phyloP scores from a whole-genome alignment of 805 yeast genomes.

The Saturnispora sanitii region DNA sequence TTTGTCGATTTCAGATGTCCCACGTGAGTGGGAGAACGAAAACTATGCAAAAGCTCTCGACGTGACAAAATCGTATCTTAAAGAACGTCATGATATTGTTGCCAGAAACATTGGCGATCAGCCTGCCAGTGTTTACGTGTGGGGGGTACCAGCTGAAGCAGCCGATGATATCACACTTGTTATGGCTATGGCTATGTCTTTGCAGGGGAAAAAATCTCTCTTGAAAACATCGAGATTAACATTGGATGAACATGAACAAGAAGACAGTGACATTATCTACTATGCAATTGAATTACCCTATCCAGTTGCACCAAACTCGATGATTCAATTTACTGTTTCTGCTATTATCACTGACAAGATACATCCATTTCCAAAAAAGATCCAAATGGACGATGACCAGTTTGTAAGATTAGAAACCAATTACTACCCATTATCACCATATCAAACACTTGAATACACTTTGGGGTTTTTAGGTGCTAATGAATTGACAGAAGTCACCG shows the following conservation, averaged over 20 bases:
- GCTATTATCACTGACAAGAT: slow-evolving; percentile 39
- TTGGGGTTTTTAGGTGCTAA: slow-evolving; percentile 33
- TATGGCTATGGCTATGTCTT: slow-evolving; percentile 16
- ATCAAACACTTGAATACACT: slow-evolving; percentile 41
- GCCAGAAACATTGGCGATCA: slow-evolving; percentile 47
- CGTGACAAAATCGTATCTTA: slow-evolving; percentile 53
- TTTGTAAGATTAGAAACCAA: slow-evolving; percentile 39
- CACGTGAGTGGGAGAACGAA: slow-evolving; percentile 42
- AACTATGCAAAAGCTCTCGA: slow-evolving; percentile 52
- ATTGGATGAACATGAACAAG: slow-evolving; percentile 2
- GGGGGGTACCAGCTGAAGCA: slow-evolving; percentile 45
- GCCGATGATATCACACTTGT: slow-evolving; percentile 19
- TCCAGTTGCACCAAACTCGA: slow-evolving; percentile 58
- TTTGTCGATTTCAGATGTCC: neutral
- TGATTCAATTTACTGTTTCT: slow-evolving; percentile 38
- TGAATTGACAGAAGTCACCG: slow-evolving; percentile 3
- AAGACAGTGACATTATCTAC: slow-evolving; percentile 25
- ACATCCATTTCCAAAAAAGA: slow-evolving; percentile 54
- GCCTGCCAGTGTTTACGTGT: slow-evolving; percentile 47
- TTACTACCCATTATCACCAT: slow-evolving; percentile 51
- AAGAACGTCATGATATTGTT: slow-evolving; percentile 47
- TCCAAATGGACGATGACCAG: slow-evolving; percentile 54
- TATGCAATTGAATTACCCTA: slow-evolving; percentile 47
- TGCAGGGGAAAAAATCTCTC: slow-evolving; percentile 16
- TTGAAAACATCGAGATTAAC: slow-evolving; percentile 13